Evolutionary conservation across 2,329 filamentous ascomycete species (phyloP), one percentile per base, ranked within the genome.

Genomic region (Arthrobotrys sphaeroides): DNA sequence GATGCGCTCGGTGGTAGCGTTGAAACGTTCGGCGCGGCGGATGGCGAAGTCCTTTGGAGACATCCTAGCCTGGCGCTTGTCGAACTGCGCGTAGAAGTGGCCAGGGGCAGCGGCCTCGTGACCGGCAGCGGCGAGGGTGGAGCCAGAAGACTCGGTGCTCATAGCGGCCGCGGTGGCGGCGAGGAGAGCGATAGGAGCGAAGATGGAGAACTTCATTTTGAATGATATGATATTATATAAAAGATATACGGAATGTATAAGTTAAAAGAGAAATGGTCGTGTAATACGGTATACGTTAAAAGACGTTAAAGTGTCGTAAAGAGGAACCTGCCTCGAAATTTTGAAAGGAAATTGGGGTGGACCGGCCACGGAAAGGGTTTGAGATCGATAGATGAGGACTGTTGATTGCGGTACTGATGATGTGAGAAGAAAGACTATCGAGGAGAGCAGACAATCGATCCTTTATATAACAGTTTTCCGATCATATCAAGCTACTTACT

Each of bases 141-240:
- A 45, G 43, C 4, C 13, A 2, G n/a, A n/a, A n/a, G 16, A n/a
- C 22, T 47, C 7, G 18, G 51, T n/a, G 51, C 51, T 55, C 51
- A 38, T 55, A 10, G 31, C 51, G 10, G 31, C 28, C 22, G 38
- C 51, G 31, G 22, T 49, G 40, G 64, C 64, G 5, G 31, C 42
- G 64, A 68, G 51, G 28, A 68, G 18, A 16, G 51, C 18, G 26
- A 70, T 43, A 26, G 66, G 28, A 28, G 66, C 45, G 42, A 69
- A 38, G 22, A 53, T 18, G 53, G 55, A 42, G 55, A 70, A 55
- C 66, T 70, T 70, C 66, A 70, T 70, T 55, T 70, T 62, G 55
- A 69, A 10, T 59, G 49, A 68, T 60, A 10, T 59, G 49, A 68
- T 60, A 59, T 47, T 33, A 47, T 36, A 2, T 43, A 67, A 18